Evolutionary conservation across 305 asterid species (phyloP), one percentile per base, ranked within the genome.

Genomic region (Solanum aculeatissimum): DNA sequence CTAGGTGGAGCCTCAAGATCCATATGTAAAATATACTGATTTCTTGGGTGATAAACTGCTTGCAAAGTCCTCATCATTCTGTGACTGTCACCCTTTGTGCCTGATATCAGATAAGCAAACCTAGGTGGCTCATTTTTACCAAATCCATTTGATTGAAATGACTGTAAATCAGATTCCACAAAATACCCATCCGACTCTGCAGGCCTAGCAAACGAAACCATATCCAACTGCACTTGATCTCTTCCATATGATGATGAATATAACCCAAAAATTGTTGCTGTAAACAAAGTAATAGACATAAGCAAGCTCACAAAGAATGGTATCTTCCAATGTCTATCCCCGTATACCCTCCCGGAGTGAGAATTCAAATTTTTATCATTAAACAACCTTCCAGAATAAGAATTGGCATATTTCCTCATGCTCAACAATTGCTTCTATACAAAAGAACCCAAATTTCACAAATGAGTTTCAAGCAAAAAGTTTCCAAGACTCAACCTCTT

Each of bases 1-100:
- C 91, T 89, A 1, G 98, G 98, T 3, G 99, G 97, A 82, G 98
- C 98, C 90, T 97, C 99, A 66, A 97, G 97, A 87, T 97, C 99
- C 99, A 97, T 93, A 84, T 97, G 99, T 85, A 97, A 93, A 89
- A 97, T 88, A 65, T 97, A 97, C 92, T 92, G 99, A 81, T 97
- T 97, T 84, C 99, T 87, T 0, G 99, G 98, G 87, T 97, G 99
- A 89, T 97, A 97, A 47, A 97, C 96, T 0, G 98, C 98, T 85
- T 91, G 93, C 92, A 97, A 86, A 6, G 98, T 94, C 92, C 99
- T 92, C 96, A 97, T 81, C 97, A 95, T 88, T 86, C 99, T 94
- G 82, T 89, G 93, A 87, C 97, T 97, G 43, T 97, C 99, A 1
- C 99, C 99, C 85, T 97, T 97, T 3, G 98, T 94, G 45, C 99